Evolutionary conservation across 768 basidiomycete species (phyloP).

Genomic region (Lactarius tabidus): DNA sequence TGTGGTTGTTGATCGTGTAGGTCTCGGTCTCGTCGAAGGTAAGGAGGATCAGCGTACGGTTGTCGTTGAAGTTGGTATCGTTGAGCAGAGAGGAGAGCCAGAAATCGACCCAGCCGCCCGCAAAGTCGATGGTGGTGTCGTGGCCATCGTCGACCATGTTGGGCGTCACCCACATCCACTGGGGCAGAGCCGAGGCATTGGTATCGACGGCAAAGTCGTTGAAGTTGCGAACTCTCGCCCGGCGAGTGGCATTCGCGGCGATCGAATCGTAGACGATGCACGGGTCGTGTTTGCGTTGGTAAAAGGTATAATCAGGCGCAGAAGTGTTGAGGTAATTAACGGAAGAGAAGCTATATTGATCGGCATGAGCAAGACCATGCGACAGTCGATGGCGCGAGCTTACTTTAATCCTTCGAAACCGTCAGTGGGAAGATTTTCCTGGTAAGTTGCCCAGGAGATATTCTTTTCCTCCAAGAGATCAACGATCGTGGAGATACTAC

Average conservation of each 20-base stretch:
- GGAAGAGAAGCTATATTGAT: conserved; percentile 33
- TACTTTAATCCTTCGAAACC: conserved; percentile 36
- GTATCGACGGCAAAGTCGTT: conserved; percentile 59
- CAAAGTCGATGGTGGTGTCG: conserved; percentile 52
- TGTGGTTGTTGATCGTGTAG: conserved; percentile 42
- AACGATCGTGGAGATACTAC: conserved; percentile 46
- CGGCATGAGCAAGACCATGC: background rate
- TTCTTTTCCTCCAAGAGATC: conserved; percentile 56
- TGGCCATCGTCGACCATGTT: conserved; percentile 58
- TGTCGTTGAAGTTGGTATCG: conserved; percentile 49
- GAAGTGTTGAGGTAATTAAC: conserved; percentile 38
- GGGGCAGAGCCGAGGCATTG: conserved; percentile 46
- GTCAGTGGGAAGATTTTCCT: conserved; percentile 53
- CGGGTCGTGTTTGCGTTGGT: conserved; percentile 56
- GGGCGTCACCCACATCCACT: conserved; percentile 62
- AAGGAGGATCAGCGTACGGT: conserved; percentile 52
- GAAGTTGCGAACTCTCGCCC: conserved; percentile 50
- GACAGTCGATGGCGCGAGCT: background rate
- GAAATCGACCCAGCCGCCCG: conserved; percentile 42
- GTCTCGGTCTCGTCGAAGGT: conserved; percentile 59
- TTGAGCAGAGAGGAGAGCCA: conserved; percentile 52
- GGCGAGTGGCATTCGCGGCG: conserved; percentile 39
- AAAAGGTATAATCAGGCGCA: conserved; percentile 43
- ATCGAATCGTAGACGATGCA: conserved; percentile 50
- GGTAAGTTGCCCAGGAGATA: conserved; percentile 59